A percentile compares a stretch with the other conserved stretches of the same genome.
Conservation (phyloP, 345 rosid genomes). For the Fremontodendron californicum region DNA sequence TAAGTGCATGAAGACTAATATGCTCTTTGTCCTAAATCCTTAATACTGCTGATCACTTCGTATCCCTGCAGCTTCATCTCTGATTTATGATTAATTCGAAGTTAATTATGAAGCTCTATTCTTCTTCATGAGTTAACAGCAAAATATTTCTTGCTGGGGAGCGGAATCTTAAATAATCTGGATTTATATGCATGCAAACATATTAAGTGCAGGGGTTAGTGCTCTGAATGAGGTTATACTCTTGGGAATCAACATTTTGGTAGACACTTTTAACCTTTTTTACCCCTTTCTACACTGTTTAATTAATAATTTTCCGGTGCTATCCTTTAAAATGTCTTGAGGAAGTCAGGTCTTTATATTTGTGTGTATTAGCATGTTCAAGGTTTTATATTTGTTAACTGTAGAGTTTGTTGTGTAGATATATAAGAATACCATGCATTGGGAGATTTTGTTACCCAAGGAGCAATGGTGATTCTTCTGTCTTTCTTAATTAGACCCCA, state of each 20-base stretch:
- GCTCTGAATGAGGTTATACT: too few relatives aligned
- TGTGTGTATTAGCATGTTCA: not conserved
- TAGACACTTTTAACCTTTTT: not conserved
- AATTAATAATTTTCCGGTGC: too few relatives aligned
- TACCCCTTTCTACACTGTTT: too few relatives aligned
- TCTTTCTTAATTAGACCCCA: not conserved
- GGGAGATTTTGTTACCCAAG: not conserved
- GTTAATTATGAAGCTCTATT: not conserved
- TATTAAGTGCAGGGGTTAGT: not conserved
- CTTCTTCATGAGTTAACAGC: not conserved
- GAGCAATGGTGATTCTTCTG: slow-evolving; percentile 8
- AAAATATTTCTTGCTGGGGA: not conserved
- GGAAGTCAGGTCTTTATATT: not conserved
- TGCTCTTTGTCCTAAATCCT: not conserved
- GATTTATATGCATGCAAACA: not conserved
- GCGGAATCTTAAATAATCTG: not conserved
- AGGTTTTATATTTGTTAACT: not conserved
- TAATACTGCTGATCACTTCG: not conserved
- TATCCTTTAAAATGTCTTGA: not conserved
- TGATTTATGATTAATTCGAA: not conserved
- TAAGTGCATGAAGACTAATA: not conserved
- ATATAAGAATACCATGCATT: not conserved
- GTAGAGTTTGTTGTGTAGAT: not conserved
- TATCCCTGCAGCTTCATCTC: not conserved
- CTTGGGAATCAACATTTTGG: too few relatives aligned